Conservation (phyloP, 2,329 filamentous ascomycete species). For the Rutstroemia sp. region DNA sequence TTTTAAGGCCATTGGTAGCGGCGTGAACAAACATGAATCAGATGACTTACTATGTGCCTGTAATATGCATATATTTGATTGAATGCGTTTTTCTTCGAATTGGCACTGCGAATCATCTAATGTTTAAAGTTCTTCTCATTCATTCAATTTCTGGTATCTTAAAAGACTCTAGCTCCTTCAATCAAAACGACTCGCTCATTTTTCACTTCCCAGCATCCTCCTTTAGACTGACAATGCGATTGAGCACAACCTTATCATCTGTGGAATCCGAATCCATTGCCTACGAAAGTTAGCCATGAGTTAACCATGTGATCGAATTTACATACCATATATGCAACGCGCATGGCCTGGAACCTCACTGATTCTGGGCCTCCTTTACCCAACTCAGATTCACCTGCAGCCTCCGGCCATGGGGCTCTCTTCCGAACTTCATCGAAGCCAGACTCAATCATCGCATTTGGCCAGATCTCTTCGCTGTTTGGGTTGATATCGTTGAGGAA, state of each 20-base stretch:
- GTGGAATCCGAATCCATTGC: slow-evolving; percentile 72
- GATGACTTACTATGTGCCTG: too few relatives aligned
- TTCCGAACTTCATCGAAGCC: slow-evolving; percentile 72
- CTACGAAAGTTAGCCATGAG: slow-evolving; percentile 26
- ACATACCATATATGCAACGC: slow-evolving; percentile 61
- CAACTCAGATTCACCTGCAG: slow-evolving; percentile 56
- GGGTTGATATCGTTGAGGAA: slow-evolving; percentile 82
- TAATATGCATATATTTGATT: too few relatives aligned
- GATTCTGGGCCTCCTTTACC: slow-evolving; percentile 60
- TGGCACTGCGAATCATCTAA: too few relatives aligned
- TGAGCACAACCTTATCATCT: slow-evolving; percentile 75
- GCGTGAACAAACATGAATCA: too few relatives aligned
- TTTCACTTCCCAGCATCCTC: slow-evolving; percentile 67
- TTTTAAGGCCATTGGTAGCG: too few relatives aligned
- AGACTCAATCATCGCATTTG: slow-evolving; percentile 70
- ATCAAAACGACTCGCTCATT: too few relatives aligned
- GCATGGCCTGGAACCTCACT: slow-evolving; percentile 85
- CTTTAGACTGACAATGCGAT: slow-evolving; percentile 87
- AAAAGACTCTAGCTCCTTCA: too few relatives aligned
- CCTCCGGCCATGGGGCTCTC: slow-evolving; percentile 75
- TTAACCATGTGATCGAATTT: not conserved
- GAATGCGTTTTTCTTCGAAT: too few relatives aligned
- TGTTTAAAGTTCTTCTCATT: too few relatives aligned
- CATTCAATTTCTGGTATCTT: too few relatives aligned
- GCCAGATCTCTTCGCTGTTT: slow-evolving; percentile 72